Base-by-base conservation (phyloP, 345 rosid species). In the Boechera retrofracta region DNA sequence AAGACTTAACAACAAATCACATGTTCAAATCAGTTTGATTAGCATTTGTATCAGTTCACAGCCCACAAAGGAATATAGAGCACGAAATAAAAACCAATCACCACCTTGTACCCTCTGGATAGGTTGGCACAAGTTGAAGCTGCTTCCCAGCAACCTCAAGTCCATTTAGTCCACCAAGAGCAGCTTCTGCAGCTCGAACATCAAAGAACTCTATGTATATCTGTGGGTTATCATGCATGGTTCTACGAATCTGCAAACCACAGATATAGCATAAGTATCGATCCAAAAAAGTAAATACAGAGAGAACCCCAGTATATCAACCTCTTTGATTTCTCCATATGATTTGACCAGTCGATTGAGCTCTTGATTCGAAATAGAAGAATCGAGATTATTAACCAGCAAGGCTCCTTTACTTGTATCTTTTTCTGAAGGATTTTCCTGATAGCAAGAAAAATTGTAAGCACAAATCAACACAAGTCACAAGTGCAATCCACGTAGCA, bases 121-220 rank as follows among this genome's bases (percentile, higher is more conserved):
- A 77, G 77, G 87, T 77, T 66, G 86, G 81, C 76, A 85, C 91
- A 75, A 94, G 87, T 71, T 82, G 87, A 72, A 91, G 88, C 82
- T 73, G 89, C 87, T 83, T 94, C 72, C 96, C 94, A 62, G 90
- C 87, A 82, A 91, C 85, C 79, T 87, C 86, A 41, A 83, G 82
- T 79, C 86, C 81, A 74, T 88, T 81, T 77, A 90, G 80, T 48
- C 87, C 87, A 60, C 74, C 81, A 78, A 87, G 85, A 76, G 98
- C 96, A 75, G 88, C 83, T 64, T 87, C 91, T 38, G 98, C 93
- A 26, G 91, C 94, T 88, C 98, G 89, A 77, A 76, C 70, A 75
- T 94, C 98, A 83, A 83, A 94, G 78, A 87, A 94, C 68, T 94
- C 93, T 6, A 94, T 77, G 72, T 86, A 81, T 78, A 87, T 91